A percentile compares a stretch with the other conserved stretches of the same genome.
Evolutionary conservation across 75 land plant species (phyloP).

Genomic region (Selaginella moellendorffii): DNA sequence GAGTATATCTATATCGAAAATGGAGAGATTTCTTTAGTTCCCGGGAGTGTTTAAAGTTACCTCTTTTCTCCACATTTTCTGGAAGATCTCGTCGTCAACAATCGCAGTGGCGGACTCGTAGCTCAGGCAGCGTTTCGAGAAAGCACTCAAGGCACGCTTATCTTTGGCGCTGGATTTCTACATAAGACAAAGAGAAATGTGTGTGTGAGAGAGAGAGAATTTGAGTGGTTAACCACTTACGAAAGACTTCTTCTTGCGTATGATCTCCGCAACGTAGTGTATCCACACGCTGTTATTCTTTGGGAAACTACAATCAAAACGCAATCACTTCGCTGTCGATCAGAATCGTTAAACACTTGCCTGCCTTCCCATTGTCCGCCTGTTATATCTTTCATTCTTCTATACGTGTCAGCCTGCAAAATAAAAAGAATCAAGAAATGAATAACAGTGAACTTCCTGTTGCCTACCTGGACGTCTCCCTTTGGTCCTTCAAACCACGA

Average conservation of each 20-base stretch:
- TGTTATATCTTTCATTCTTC: conserved; percentile 65
- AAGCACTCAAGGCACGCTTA: conserved; percentile 59
- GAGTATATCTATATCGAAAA: too few species aligned
- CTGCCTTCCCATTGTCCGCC: conserved; percentile 82
- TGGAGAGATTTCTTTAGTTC: too few species aligned
- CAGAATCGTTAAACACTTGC: conserved; percentile 19
- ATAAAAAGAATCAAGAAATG: not conserved
- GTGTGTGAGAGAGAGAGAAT: not conserved
- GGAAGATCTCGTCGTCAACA: conserved; percentile 49
- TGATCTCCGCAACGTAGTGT: conserved; percentile 66
- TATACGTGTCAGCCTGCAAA: conserved; percentile 83
- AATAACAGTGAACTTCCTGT: not conserved
- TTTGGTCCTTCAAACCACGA: conserved; percentile 75
- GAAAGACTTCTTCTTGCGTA: conserved; percentile 67
- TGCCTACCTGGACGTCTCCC: conserved; percentile 64
- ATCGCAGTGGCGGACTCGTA: conserved; percentile 61
- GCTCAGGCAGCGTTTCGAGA: conserved; percentile 47
- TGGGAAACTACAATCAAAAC: conserved; percentile 36
- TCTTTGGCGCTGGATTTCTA: conserved; percentile 48
- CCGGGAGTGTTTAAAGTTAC: too few species aligned
- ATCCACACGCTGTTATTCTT: conserved; percentile 87
- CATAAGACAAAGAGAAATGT: conserved; percentile 1
- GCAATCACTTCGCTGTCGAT: not conserved
- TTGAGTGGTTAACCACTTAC: conserved; percentile 58
- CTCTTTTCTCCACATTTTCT: conserved; percentile 33